A percentile compares a stretch with the other conserved stretches of the same genome.
phyloP scores from a whole-genome alignment of 495 filamentous ascomycete species.

The Ramalina intermedia region DNA sequence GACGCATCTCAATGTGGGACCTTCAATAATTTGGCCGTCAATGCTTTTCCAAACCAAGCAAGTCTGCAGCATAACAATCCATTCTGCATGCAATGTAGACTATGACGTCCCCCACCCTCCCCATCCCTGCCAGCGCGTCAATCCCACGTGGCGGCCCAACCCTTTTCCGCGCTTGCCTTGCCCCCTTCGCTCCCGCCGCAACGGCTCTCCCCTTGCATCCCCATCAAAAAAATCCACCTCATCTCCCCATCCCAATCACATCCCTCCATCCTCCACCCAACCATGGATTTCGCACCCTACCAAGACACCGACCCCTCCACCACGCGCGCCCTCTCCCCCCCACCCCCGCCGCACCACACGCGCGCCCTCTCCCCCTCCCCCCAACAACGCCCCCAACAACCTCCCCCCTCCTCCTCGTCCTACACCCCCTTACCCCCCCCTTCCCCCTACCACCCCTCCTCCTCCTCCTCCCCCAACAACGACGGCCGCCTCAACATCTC shows the following conservation, averaged over 20 bases:
- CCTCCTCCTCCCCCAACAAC: neutral
- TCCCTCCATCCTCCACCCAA: neutral
- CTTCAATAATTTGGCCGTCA: too few species aligned
- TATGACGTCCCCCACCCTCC: too few species aligned
- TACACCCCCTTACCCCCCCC: conserved; percentile 24
- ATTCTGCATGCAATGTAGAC: too few species aligned
- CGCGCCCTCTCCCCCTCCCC: conserved; percentile 33
- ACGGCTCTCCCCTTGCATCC: neutral
- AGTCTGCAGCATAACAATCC: too few species aligned
- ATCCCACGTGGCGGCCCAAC: too few species aligned
- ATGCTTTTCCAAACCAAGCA: too few species aligned
- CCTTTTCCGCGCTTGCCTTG: too few species aligned
- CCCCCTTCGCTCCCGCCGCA: too few species aligned
- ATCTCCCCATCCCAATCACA: too few species aligned
- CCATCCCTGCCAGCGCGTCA: too few species aligned
- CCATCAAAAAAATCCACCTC: neutral
- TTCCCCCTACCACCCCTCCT: conserved; percentile 27
- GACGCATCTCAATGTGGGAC: too few species aligned
- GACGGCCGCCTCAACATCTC: conserved; percentile 38
- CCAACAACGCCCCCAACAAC: conserved; percentile 20
- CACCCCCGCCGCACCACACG: conserved; percentile 30
- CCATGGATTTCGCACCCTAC: conserved; percentile 93
- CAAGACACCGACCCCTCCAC: conserved; percentile 75
- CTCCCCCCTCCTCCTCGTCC: conserved; percentile 15
- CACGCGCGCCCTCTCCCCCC: conserved; percentile 56